phyloP scores from a whole-genome alignment of 768 basidiomycete species.

The Clathrus columnatus region DNA sequence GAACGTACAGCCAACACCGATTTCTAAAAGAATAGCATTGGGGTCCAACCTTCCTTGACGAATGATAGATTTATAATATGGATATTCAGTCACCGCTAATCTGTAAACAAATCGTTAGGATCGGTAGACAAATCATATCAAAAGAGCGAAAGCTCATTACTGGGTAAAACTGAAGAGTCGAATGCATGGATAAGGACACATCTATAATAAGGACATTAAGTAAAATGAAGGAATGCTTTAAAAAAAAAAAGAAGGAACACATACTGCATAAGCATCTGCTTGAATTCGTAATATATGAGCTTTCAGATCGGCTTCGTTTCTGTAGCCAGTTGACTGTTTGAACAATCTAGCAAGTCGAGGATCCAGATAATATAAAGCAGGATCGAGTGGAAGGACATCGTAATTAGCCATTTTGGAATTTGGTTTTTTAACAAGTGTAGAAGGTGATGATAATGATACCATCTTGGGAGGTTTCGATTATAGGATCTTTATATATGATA shows the following conservation, averaged over 20 bases:
- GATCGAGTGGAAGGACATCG: neutral
- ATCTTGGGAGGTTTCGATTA: too few species aligned
- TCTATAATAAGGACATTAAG: neutral
- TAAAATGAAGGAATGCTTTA: too few species aligned
- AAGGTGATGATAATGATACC: too few species aligned
- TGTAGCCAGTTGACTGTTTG: neutral
- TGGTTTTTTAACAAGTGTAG: too few species aligned
- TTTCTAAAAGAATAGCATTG: constrained; percentile 3
- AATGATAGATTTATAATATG: constrained; percentile 3
- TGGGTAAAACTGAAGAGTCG: constrained; percentile 6
- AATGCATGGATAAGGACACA: constrained; percentile 5
- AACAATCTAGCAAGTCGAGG: constrained; percentile 1
- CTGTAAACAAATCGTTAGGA: neutral
- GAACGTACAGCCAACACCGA: constrained; percentile 8
- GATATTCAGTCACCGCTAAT: neutral
- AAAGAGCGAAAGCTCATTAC: neutral
- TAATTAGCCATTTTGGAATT: constrained; percentile 1
- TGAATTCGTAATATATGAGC: constrained; percentile 8
- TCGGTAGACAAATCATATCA: neutral
- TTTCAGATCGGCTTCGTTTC: constrained; percentile 4
- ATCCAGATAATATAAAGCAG: constrained; percentile 3
- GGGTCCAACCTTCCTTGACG: neutral
- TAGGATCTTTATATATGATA: too few species aligned
- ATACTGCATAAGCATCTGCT: constrained; percentile 3
- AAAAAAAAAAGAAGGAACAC: neutral